A percentile compares a stretch with the other conserved stretches of the same genome.
Conservation (phyloP, 768 basidiomycete species). For the Tylopilus subfusipes region DNA sequence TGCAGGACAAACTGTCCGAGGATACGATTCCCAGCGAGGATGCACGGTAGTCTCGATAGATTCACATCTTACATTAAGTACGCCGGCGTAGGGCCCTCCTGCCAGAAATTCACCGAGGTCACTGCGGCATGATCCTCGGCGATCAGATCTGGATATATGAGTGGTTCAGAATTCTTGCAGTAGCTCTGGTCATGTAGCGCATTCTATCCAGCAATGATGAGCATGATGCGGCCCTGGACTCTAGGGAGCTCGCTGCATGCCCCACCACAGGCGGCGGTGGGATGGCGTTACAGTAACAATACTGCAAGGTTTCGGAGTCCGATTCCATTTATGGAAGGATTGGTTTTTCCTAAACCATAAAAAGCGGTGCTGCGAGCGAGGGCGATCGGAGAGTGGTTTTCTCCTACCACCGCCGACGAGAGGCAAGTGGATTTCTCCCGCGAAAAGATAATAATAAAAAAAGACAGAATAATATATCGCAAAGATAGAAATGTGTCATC, state of each 20-base stretch:
- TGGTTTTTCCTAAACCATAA: not conserved
- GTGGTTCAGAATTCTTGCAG: too few species aligned
- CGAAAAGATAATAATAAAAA: not conserved
- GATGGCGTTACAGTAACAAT: too few species aligned
- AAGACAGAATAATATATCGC: not conserved
- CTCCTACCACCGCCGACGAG: constrained; percentile 57
- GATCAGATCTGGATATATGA: too few species aligned
- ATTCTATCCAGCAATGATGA: too few species aligned
- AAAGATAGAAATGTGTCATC: constrained; percentile 59
- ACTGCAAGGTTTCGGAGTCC: too few species aligned
- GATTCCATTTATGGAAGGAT: not conserved
- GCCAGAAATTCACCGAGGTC: too few species aligned
- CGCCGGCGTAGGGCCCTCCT: too few species aligned
- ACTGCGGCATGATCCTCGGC: too few species aligned
- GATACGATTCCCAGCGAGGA: not conserved
- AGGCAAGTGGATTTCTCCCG: constrained; percentile 17
- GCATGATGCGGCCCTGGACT: too few species aligned
- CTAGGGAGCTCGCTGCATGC: too few species aligned
- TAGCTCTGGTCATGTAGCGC: too few species aligned
- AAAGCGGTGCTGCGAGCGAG: constrained; percentile 1
- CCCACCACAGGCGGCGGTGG: too few species aligned
- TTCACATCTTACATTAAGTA: not conserved
- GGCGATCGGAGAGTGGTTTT: constrained; percentile 8
- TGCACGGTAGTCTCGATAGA: not conserved
- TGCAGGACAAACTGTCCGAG: constrained; percentile 54